Evolutionary conservation across 2,329 filamentous ascomycete species (phyloP).

Genomic region (Phaeosphaeria sp.): DNA sequence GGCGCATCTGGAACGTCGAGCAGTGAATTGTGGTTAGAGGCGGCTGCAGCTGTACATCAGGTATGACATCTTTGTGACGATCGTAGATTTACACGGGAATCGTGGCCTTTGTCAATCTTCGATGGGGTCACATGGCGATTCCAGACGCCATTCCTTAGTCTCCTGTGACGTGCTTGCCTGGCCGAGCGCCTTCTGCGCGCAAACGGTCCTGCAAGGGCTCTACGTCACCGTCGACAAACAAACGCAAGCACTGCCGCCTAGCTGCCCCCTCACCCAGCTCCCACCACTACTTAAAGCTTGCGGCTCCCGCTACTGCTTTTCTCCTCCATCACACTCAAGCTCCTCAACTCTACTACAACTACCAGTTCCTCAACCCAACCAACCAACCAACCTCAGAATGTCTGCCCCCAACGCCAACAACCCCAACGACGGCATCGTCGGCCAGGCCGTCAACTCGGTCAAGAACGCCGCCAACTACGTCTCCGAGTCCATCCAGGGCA

Average conservation of each 20-base stretch:
- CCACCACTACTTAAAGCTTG: conserved; percentile 23
- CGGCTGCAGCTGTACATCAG: not conserved
- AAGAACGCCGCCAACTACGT: conserved; percentile 73
- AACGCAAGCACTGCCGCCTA: not conserved
- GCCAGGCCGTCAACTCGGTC: conserved; percentile 49
- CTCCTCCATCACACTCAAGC: conserved; percentile 21
- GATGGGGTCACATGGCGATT: conserved; percentile 11
- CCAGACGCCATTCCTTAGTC: not conserved
- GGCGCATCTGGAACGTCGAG: not conserved
- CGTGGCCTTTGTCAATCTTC: conserved; percentile 18
- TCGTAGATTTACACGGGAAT: conserved; percentile 3
- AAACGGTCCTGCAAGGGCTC: not conserved
- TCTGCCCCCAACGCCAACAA: conserved; percentile 54
- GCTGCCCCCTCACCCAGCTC: conserved; percentile 6
- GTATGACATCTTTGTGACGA: not conserved
- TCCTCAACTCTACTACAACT: conserved; percentile 4
- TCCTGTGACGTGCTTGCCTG: conserved; percentile 2
- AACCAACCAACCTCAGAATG: conserved; percentile 44
- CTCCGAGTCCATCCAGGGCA: conserved; percentile 68
- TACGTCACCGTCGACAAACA: conserved; percentile 1
- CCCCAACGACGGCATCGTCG: conserved; percentile 54
- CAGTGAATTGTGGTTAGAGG: conserved; percentile 3
- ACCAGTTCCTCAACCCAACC: conserved; percentile 7
- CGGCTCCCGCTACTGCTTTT: conserved; percentile 7
- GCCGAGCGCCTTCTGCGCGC: not conserved